These are phyloP conservation scores for Strigomonas culicis DNA, from an alignment of 208 protist genomes.

Conservation along the genomic window DNA sequence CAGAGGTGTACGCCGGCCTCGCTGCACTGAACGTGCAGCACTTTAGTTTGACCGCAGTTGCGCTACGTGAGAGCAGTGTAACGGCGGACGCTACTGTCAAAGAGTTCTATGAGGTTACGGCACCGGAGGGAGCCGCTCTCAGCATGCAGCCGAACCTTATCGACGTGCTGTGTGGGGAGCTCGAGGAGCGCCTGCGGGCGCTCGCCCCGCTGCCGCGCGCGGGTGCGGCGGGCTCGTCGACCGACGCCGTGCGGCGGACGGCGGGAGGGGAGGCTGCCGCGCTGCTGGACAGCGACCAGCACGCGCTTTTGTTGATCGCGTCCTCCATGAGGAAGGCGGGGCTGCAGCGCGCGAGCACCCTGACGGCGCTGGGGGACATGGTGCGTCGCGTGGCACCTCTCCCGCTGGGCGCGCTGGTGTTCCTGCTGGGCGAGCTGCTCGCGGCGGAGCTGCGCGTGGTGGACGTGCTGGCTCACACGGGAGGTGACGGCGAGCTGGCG, in stretches of 20 bases:
- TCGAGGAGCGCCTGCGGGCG: constrained; percentile 43
- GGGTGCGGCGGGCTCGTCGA: background rate
- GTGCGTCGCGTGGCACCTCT: background rate
- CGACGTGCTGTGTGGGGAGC: constrained; percentile 61
- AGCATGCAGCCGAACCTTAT: constrained; percentile 75
- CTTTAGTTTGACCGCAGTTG: constrained; percentile 71
- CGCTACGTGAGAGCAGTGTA: constrained; percentile 32
- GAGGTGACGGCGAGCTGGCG: background rate
- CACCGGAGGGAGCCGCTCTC: constrained; percentile 20
- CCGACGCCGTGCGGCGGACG: background rate
- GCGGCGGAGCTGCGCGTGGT: background rate
- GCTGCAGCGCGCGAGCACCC: background rate
- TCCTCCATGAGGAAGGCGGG: background rate
- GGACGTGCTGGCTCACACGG: background rate
- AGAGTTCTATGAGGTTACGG: constrained; percentile 18
- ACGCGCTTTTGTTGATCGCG: background rate
- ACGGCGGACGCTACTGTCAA: constrained; percentile 18
- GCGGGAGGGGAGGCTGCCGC: background rate
- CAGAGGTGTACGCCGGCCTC: constrained; percentile 46
- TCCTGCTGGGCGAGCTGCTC: background rate
- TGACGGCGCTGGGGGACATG: background rate
- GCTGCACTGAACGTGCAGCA: constrained; percentile 37
- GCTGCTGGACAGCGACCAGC: background rate
- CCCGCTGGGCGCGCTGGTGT: background rate
- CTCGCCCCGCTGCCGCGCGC: constrained; percentile 4